Evolutionary conservation across 805 yeast genomes (phyloP), one percentile per base, ranked within the genome.

Genomic region (Candida rishiriensis): DNA sequence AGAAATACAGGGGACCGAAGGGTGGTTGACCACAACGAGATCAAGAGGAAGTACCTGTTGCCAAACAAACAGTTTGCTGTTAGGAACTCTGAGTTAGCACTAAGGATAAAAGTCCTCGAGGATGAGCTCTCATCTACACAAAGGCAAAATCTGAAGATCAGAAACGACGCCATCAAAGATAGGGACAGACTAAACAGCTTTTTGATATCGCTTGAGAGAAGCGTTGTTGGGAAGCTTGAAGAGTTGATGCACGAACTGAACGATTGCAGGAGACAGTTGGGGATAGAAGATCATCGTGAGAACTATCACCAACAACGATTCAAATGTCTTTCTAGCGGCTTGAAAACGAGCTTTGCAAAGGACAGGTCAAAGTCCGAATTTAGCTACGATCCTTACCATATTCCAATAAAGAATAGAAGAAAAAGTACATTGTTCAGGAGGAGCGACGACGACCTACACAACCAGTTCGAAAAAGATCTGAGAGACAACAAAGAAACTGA

Each of bases 381-480:
- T 7, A 34, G 12, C 5, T 17, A 16, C 43, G 43, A 38, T 28
- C 37, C 41, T 10, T 37, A 38, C 33, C 42, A 47, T 21, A 21
- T 21, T 12, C 16, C 37, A 32, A 10, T 34, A 7, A 31, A 16
- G 4, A 33, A 39, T 3, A 40, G 51, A 17, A 39, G 48, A 28
- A 42, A 46, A 34, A 42, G 41, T 17, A 18, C 29, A 9, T 17
- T 40, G 8, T n/a, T 35, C 34, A 41, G 40, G 31, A 36, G 30
- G 14, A 41, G 13, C 10, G 30, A 36, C 13, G 15, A 28, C 14
- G 36, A 41, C 5, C 15, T 36, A 13, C 13, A 32, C 37, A 8
- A 34, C 7, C 16, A 35, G 40, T 48, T 21, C 59, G 56, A 16
- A 51, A 51, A 39, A 52, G 59, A 10, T 61, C 12, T 29, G 9